These are phyloP conservation scores for Diaporthe destruens DNA, from an alignment of 2,329 filamentous ascomycete genomes.

Conservation along the genomic window DNA sequence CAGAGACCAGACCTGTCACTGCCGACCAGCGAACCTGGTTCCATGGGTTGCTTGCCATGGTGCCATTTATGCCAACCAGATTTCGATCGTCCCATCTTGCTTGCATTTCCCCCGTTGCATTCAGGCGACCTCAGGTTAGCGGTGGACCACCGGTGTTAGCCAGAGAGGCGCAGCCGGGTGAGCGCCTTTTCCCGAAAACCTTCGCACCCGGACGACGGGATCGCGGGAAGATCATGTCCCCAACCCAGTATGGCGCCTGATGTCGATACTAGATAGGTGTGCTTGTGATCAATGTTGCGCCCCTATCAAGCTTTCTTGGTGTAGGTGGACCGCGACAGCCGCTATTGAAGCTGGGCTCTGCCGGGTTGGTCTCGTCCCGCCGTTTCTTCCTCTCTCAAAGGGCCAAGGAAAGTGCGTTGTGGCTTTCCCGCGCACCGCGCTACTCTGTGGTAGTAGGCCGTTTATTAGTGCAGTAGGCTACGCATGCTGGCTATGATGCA, in stretches of 20 bases:
- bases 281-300: neutral
- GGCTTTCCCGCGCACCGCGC: constrained; percentile 19
- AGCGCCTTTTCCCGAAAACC: constrained; percentile 21
- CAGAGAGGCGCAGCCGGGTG: neutral
- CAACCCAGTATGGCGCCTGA: constrained; percentile 9
- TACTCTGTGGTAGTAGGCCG: neutral
- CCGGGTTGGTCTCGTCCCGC: neutral
- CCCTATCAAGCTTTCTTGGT: constrained; percentile 1
- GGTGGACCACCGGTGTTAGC: too few species aligned
- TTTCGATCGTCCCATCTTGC: neutral
- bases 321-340: constrained; percentile 8
- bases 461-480: too few species aligned
- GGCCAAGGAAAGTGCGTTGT: constrained; percentile 18
- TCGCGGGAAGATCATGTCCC: neutral
- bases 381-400: neutral
- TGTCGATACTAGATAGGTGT: constrained; percentile 11
- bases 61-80: constrained; percentile 8
- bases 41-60: neutral
- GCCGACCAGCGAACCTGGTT: neutral
- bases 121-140: neutral
- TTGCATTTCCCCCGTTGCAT: neutral
- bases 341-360: neutral
- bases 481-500: neutral
- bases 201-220: neutral
- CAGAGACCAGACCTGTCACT: constrained; percentile 3